Percentiles rank a stretch among this genome's conserved stretches.
These are phyloP conservation scores for Sclerotinia spermophila DNA, from an alignment of 2,329 filamentous ascomycete genomes.

Conservation along the genomic window DNA sequence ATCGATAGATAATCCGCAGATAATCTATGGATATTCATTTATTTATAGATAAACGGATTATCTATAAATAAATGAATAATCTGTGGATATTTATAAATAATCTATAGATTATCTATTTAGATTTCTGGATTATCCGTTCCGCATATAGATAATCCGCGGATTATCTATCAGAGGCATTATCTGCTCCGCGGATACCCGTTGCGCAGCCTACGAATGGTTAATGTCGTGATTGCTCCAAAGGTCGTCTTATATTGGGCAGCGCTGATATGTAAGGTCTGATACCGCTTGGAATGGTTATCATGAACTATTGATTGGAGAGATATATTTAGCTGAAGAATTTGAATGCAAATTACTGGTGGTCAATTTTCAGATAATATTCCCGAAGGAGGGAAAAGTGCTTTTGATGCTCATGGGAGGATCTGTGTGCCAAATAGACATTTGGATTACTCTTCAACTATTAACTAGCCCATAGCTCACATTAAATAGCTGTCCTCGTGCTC, in stretches of 20 bases:
- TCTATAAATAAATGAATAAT: too few relatives aligned
- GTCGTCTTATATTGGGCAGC: too few relatives aligned
- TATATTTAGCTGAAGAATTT: not conserved
- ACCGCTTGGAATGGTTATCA: not conserved
- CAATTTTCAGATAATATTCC: not conserved
- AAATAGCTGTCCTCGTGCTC: not conserved
- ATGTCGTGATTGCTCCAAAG: not conserved
- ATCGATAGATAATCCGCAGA: too few relatives aligned
- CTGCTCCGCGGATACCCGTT: too few relatives aligned
- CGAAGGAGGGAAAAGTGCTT: not conserved
- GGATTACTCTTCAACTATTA: not conserved
- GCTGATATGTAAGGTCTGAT: not conserved
- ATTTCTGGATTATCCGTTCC: too few relatives aligned
- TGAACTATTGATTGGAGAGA: not conserved
- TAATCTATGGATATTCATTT: too few relatives aligned
- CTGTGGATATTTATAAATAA: too few relatives aligned
- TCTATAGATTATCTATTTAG: too few relatives aligned
- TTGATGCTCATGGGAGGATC: not conserved
- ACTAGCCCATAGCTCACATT: not conserved
- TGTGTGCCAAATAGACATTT: too few relatives aligned
- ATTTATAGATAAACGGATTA: too few relatives aligned
- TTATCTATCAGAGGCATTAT: too few relatives aligned
- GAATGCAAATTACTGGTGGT: not conserved
- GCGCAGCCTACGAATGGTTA: not conserved
- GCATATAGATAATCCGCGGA: too few relatives aligned